Base-by-base conservation (phyloP, 2,329 filamentous ascomycete species). In the Claviceps capensis region DNA sequence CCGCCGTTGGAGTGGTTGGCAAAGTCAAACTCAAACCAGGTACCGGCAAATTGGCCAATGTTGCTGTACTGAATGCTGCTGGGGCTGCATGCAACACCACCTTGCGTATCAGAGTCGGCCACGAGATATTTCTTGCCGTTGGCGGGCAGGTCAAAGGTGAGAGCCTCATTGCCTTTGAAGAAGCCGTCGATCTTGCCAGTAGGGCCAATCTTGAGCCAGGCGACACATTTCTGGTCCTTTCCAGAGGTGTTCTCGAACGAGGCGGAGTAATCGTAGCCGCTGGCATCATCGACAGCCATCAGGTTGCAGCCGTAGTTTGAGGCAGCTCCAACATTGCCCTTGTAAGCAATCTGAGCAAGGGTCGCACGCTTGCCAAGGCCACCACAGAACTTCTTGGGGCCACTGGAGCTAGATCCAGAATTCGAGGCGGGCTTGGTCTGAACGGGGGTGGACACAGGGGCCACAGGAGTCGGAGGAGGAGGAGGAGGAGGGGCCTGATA, bases 141-240 rank as follows among this genome's bases (percentile, higher is more conserved):
- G 50, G 63, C 64, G 30, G 62, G 34, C 34, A 78, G 66, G 47
- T 53, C 62, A 61, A 77, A 77, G 51, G 55, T 62, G 49, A 72
- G 47, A 48, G 65, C 71, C 50, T 67, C 41, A 50, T 69, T 65
- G 57, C 67, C 62, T 53, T 66, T 66, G 65, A 71, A 77, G 68
- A 74, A 74, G 57, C 75, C 75, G 60, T 74, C 67, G 61, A 77
- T 68, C 38, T 54, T 52, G 41, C 67, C 66, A 47, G 67, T 58
- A 14, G 65, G 60, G 45, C 74, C 75, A 51, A 77, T 75, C 73
- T 78, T 78, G 72, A 75, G 74, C 67, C 65, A 76, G 67, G 69
- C 72, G 38, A 60, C 59, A 60, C 75, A 76, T 44, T 62, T 42
- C 54, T 65, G 60, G 52, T 67, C 65, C 45, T 60, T 49, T 55